Base-by-base conservation (phyloP, 345 rosid species). In the Melaleuca alternifolia region DNA sequence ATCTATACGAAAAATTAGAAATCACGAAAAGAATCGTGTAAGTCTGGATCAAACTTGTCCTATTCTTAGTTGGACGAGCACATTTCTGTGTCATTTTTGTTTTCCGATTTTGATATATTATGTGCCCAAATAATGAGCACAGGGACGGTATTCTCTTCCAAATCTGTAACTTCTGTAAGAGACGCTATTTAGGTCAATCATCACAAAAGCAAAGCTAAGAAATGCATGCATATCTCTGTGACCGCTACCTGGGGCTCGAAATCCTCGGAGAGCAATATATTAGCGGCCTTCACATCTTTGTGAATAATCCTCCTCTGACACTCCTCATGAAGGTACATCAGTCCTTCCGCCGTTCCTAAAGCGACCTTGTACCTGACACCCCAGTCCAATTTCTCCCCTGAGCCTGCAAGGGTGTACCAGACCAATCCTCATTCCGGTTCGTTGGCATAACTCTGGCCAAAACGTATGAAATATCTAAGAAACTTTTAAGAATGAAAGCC, bases 291-390 rank as follows among this genome's bases (percentile, higher is more conserved):
- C 90, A 97, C 93, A 88, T 97, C 99, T 93, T 94, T 95, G 83
- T 97, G 98, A 87, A 97, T 95, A 81, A 97, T 96, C 89, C 99
- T 95, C 89, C 98, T 92, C 83, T 95, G 98, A 88, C 98, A 96
- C 82, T 94, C 96, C 85, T 94, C 98, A 51, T 95, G 99, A 87
- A 97, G 98, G 89, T 96, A 97, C 51, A 81, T 83, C 52, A 97
- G 93, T 89, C 98, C 99, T 46, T 90, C 91, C 9, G 99, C 98
- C 52, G 98, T 93, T 89, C 99, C 99, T 21, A 88, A 15, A 5
- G 97, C 98, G 85, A 95, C 89, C 91, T 95, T 97, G 88, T 89
- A 91, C 91, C 98, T 92, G 87, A 90, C 65, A 84, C 86, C 88
- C 97, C 97, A 97, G 59, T 85, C 89, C 87, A 96, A 84, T 87